Evolutionary conservation across 495 filamentous ascomycete genomes (phyloP).

Genomic region (Talaromyces adpressus): DNA sequence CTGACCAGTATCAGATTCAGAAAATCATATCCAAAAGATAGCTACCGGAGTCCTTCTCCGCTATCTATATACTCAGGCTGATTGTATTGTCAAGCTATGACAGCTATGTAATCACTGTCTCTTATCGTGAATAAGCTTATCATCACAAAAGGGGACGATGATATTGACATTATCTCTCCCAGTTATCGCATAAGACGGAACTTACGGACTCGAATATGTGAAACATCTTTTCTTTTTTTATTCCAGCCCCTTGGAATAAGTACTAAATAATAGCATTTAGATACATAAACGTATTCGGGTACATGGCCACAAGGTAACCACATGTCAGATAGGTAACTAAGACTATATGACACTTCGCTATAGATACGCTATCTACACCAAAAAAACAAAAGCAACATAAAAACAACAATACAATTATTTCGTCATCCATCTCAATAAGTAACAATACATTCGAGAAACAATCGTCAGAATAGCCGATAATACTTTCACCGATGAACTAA

Average conservation of each 20-base stretch:
- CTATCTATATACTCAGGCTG: background rate
- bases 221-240: background rate
- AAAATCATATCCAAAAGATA: background rate
- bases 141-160: background rate
- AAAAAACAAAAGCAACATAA: background rate
- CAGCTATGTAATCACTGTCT: background rate
- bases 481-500: background rate
- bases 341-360: background rate
- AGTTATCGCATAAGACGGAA: background rate
- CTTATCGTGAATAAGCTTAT: background rate
- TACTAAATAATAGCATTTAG: background rate
- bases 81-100: background rate
- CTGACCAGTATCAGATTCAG: too few species aligned
- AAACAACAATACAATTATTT: background rate
- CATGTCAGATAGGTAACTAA: background rate
- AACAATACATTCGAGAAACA: background rate
- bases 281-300: background rate
- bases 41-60: background rate
- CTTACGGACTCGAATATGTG: background rate
- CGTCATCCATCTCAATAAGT: background rate
- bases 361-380: background rate
- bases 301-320: background rate
- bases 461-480: background rate
- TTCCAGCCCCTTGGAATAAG: background rate
- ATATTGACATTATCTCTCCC: background rate